phyloP scores from a whole-genome alignment of 2,329 filamentous ascomycete species.

The Xylaria multiplex region DNA sequence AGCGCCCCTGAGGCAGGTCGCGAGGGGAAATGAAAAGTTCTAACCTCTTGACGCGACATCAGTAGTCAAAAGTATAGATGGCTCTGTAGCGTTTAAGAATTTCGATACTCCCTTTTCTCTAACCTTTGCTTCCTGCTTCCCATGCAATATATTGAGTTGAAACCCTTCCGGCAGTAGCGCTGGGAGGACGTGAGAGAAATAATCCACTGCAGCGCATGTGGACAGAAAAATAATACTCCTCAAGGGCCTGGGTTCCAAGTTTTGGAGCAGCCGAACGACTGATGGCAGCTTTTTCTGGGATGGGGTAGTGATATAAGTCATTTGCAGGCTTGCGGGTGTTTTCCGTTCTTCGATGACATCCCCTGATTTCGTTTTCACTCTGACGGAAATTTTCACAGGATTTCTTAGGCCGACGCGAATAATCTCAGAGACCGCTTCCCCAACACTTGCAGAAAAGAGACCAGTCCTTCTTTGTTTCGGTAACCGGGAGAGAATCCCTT shows the following conservation, averaged over 20 bases:
- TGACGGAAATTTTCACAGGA: slow-evolving; percentile 93
- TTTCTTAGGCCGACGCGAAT: slow-evolving; percentile 88
- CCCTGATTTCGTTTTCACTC: slow-evolving; percentile 81
- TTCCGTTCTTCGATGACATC: slow-evolving; percentile 78
- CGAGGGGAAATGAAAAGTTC: neutral
- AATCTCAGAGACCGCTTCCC: slow-evolving; percentile 91
- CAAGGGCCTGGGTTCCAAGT: slow-evolving; percentile 77
- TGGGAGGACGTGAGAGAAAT: slow-evolving; percentile 85
- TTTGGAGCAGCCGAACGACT: slow-evolving; percentile 74
- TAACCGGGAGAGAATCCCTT: slow-evolving; percentile 82
- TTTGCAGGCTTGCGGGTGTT: slow-evolving; percentile 91
- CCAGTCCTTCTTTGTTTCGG: slow-evolving; percentile 95
- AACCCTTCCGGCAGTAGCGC: slow-evolving; percentile 75
- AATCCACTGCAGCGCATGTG: slow-evolving; percentile 94
- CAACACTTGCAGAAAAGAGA: slow-evolving; percentile 94
- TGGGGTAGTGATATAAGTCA: slow-evolving; percentile 82
- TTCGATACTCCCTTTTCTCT: slow-evolving; percentile 86
- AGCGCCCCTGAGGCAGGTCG: no score
- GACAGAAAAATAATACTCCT: slow-evolving; percentile 93
- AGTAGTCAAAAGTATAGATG: slow-evolving; percentile 87
- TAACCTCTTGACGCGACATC: slow-evolving; percentile 83
- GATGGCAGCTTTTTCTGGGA: slow-evolving; percentile 84
- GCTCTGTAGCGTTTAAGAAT: slow-evolving; percentile 78
- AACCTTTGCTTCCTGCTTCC: slow-evolving; percentile 89
- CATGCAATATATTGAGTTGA: slow-evolving; percentile 82